Evolutionary conservation across 2,329 filamentous ascomycete genomes (phyloP).

Genomic region (Diaporthe capsici): DNA sequence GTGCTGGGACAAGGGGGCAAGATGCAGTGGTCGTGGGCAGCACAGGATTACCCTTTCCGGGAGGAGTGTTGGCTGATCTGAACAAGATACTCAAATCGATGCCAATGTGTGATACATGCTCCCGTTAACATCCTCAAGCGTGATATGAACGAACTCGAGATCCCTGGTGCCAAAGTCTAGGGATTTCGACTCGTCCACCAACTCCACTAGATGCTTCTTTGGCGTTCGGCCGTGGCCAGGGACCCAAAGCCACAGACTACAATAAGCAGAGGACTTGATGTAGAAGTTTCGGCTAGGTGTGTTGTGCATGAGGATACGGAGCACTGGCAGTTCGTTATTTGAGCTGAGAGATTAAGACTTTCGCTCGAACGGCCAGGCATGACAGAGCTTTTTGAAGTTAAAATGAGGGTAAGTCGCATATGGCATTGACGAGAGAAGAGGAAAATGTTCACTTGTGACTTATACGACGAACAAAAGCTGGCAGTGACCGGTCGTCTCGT

Average conservation of each 20-base stretch:
- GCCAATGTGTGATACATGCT: background rate
- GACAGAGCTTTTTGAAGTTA: background rate
- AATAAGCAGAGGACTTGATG: too few species aligned
- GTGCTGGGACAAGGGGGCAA: constrained; percentile 14
- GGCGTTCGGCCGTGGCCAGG: background rate
- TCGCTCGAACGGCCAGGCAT: background rate
- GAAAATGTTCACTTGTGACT: rapidly evolving
- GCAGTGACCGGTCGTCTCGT: background rate
- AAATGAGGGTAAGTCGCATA: background rate
- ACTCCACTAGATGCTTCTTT: background rate
- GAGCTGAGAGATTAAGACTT: too few species aligned
- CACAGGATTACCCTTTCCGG: background rate
- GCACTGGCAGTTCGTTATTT: too few species aligned
- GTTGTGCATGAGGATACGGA: too few species aligned
- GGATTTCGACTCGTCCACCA: too few species aligned
- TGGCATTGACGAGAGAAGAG: background rate
- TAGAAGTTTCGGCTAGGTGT: too few species aligned
- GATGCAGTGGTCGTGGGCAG: constrained; percentile 11
- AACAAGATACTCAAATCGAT: background rate
- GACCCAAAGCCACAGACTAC: too few species aligned
- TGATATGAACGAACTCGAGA: background rate
- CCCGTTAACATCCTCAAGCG: background rate
- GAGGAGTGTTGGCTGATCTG: background rate
- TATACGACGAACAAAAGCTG: background rate
- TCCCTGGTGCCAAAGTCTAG: too few species aligned